phyloP scores from a whole-genome alignment of 164 flowering plant species.

The Litsea cubeba region DNA sequence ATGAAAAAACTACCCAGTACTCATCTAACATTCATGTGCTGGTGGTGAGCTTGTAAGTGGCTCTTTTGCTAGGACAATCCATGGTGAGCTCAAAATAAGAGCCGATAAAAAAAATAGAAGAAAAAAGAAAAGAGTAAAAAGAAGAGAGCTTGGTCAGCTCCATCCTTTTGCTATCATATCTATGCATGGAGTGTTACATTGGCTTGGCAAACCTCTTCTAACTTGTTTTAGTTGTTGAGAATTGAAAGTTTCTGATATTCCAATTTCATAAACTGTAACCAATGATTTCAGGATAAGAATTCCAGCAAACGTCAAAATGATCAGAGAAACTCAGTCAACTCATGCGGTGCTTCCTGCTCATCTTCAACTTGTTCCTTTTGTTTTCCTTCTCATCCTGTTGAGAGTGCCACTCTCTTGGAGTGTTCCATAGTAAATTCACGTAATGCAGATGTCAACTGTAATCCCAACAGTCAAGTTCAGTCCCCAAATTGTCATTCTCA shows the following conservation, averaged over 20 bases:
- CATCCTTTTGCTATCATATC: too few species aligned
- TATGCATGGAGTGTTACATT: background rate
- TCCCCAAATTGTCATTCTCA: conserved; percentile 31
- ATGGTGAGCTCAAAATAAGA: too few species aligned
- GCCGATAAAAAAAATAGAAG: too few species aligned
- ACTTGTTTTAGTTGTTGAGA: background rate
- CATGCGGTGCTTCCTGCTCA: conserved; percentile 72
- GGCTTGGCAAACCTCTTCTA: background rate
- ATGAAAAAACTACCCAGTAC: too few species aligned
- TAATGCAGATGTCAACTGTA: conserved; percentile 37
- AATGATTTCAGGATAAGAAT: conserved; percentile 50
- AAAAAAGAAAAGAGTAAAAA: too few species aligned
- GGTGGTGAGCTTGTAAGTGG: too few species aligned
- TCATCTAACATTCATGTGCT: too few species aligned
- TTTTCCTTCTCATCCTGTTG: conserved; percentile 39
- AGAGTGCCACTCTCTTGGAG: conserved; percentile 46
- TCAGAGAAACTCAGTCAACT: conserved; percentile 58
- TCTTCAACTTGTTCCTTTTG: conserved; percentile 85
- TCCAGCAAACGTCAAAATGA: conserved; percentile 33
- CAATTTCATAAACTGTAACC: background rate
- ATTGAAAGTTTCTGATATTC: background rate
- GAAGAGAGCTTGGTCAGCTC: too few species aligned
- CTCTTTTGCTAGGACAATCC: too few species aligned
- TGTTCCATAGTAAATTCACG: conserved; percentile 43
- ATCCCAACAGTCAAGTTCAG: conserved; percentile 28